Conservation (phyloP, 352 stramenopile genomes). For the Phytophthora rubi region DNA sequence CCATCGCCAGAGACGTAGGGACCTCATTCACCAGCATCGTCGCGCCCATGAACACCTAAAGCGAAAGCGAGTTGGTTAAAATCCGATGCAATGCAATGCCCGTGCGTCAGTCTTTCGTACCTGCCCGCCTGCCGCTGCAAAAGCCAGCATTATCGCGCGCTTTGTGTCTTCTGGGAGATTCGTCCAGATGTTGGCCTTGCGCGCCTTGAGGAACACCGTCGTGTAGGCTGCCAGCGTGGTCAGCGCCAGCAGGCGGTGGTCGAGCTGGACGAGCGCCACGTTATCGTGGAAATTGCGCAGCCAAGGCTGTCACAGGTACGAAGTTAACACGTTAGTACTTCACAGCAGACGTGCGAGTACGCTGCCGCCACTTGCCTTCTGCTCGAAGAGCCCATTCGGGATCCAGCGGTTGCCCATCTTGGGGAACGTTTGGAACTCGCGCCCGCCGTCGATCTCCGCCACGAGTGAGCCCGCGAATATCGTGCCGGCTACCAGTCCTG, state of each 20-base stretch:
- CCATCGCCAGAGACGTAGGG: slow-evolving; percentile 92
- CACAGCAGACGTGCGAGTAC: not conserved
- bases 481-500: slow-evolving; percentile 47
- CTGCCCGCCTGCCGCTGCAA: slow-evolving; percentile 61
- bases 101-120: slow-evolving; percentile 7
- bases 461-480: slow-evolving; percentile 69
- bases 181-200: slow-evolving; percentile 68
- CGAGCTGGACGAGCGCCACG: slow-evolving; percentile 95
- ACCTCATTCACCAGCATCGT: slow-evolving; percentile 96
- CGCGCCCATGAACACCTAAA: slow-evolving; percentile 91
- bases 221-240: slow-evolving; percentile 73
- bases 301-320: slow-evolving; percentile 49
- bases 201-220: slow-evolving; percentile 58
- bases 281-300: slow-evolving; percentile 97
- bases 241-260: slow-evolving; percentile 95
- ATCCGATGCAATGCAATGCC: not conserved
- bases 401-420: slow-evolving; percentile 93
- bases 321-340: not conserved
- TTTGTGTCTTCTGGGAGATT: slow-evolving; percentile 69
- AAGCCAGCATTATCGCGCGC: slow-evolving; percentile 58
- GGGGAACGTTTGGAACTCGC: slow-evolving; percentile 97
- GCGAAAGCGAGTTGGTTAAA: not conserved
- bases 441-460: slow-evolving; percentile 96
- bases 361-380: slow-evolving; percentile 38
- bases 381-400: slow-evolving; percentile 72